phyloP scores from a whole-genome alignment of 2,329 filamentous ascomycete genomes.

The Stachybotrys chartarum region DNA sequence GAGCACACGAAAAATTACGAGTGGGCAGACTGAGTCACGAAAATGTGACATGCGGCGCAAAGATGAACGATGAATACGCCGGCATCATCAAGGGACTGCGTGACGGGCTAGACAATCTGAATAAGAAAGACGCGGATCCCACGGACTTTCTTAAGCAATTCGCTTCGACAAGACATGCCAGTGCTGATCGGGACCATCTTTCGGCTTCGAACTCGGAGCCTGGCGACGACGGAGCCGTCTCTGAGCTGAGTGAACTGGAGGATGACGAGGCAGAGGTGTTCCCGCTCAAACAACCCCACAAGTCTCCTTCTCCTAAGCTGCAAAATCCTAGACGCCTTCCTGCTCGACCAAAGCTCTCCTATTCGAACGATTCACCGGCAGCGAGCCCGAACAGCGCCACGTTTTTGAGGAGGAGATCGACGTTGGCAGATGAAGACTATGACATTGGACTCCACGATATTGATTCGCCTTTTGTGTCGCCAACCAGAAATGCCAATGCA shows the following conservation, averaged over 20 bases:
- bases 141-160: conserved; percentile 14
- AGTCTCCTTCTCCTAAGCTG: conserved; percentile 14
- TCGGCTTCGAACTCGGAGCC: no score
- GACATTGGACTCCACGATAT: conserved; percentile 1
- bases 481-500: not conserved
- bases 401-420: not conserved
- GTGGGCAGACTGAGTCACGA: conserved; percentile 25
- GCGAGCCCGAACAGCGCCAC: not conserved
- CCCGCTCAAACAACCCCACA: conserved; percentile 10
- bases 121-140: conserved; percentile 7
- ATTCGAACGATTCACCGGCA: conserved; percentile 13
- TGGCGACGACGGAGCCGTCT: conserved; percentile 19
- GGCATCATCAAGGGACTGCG: conserved; percentile 34
- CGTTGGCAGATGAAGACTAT: not conserved
- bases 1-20: conserved; percentile 41
- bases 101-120: conserved; percentile 27
- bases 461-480: not conserved
- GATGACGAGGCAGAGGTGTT: conserved; percentile 27
- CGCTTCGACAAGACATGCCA: not conserved
- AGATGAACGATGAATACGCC: conserved; percentile 34
- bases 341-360: conserved; percentile 18
- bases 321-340: conserved; percentile 12
- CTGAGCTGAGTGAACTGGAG: conserved; percentile 47
- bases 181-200: no score
- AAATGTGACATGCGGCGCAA: conserved; percentile 13